Percentiles rank a stretch among this genome's conserved stretches.
Evolutionary conservation across 345 rosid genomes (phyloP).

Genomic region (Theobroma cacao): DNA sequence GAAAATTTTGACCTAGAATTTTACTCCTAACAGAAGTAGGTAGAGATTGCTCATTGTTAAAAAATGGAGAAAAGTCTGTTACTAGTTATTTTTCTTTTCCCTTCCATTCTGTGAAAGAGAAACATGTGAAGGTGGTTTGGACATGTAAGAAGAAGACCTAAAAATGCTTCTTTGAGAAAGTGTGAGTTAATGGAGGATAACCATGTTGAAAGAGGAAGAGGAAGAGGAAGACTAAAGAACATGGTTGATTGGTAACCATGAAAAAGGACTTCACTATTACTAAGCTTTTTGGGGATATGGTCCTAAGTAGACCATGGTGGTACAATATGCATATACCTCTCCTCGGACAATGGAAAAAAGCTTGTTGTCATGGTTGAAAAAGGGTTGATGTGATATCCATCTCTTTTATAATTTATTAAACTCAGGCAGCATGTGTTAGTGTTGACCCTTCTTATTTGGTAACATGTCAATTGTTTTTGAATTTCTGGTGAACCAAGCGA

Average conservation of each 20-base stretch:
- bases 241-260: background rate
- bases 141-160: background rate
- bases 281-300: background rate
- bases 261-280: background rate
- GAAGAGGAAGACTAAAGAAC: no score
- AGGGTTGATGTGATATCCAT: background rate
- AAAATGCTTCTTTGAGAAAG: background rate
- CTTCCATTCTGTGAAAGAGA: background rate
- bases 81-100: background rate
- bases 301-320: background rate
- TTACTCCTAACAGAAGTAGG: background rate
- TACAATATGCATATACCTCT: background rate
- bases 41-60: background rate
- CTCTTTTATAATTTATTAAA: background rate
- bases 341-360: background rate
- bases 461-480: background rate
- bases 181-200: background rate
- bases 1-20: conserved; percentile 2
- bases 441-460: background rate
- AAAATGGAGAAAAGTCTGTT: background rate
- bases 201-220: background rate
- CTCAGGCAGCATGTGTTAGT: background rate
- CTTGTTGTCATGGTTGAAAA: background rate
- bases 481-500: background rate
- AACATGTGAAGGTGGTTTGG: background rate